phyloP scores from a whole-genome alignment of 108 stramenopile species.

The Chaetoceros tenuissimus region DNA sequence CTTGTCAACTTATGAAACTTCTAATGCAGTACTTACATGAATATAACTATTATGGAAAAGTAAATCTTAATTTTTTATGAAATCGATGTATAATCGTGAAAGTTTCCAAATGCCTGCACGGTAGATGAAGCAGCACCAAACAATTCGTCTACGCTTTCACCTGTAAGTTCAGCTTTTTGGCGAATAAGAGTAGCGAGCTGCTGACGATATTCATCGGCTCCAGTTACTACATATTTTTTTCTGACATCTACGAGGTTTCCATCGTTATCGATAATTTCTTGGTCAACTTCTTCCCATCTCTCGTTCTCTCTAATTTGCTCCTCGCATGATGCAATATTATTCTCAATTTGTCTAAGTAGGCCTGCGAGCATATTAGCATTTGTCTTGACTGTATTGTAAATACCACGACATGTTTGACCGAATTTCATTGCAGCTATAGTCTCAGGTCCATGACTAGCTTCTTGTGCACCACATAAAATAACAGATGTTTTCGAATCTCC shows the following conservation, averaged over 20 bases:
- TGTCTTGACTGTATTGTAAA: conserved; percentile 22
- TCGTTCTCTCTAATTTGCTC: conserved; percentile 28
- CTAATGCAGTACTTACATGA: too few relatives aligned
- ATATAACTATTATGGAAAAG: too few relatives aligned
- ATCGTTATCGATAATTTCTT: conserved; percentile 12
- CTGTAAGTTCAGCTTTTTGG: neutral
- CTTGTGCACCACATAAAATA: conserved; percentile 47
- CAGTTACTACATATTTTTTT: neutral
- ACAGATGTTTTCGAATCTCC: conserved; percentile 47
- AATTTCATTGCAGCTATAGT: conserved; percentile 48
- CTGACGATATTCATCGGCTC: neutral
- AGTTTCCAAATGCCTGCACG: neutral
- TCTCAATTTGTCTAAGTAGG: conserved; percentile 27
- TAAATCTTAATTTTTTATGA: too few relatives aligned
- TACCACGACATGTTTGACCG: conserved; percentile 37
- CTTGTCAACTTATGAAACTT: too few relatives aligned
- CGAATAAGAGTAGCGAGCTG: neutral
- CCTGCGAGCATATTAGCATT: conserved; percentile 32
- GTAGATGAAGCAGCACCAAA: neutral
- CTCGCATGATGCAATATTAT: conserved; percentile 20
- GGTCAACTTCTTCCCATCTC: conserved; percentile 28
- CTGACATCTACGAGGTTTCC: neutral
- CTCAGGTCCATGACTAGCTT: conserved; percentile 38
- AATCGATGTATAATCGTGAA: neutral
- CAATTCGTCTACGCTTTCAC: neutral